phyloP scores from a whole-genome alignment of 2,329 filamentous ascomycete genomes.

The Sarocladium strictum region DNA sequence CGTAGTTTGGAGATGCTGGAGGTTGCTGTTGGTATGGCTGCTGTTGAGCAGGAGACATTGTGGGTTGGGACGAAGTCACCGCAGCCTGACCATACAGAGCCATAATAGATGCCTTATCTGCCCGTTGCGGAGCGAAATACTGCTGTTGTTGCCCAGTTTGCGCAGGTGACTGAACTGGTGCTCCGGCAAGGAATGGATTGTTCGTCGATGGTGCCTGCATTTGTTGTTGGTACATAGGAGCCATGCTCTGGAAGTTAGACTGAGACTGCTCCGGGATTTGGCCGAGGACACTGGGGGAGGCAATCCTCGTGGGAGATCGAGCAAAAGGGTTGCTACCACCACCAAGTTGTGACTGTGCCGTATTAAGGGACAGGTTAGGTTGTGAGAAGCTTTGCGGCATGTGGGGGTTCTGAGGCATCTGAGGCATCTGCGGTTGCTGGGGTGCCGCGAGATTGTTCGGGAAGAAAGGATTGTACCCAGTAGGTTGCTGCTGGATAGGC shows the following conservation, averaged over 20 bases:
- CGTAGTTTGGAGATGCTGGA: constrained; percentile 1
- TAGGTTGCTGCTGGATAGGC: constrained; percentile 29
- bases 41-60: constrained; percentile 23
- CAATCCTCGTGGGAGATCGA: constrained; percentile 43
- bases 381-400: constrained; percentile 24
- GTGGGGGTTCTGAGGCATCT: constrained; percentile 14
- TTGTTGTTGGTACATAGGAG: constrained; percentile 9
- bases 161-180: constrained; percentile 19
- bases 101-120: constrained; percentile 70
- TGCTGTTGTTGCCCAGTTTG: constrained; percentile 20
- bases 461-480: constrained; percentile 49
- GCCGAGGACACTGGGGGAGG: constrained; percentile 38
- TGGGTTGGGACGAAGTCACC: constrained; percentile 39
- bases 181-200: constrained; percentile 32
- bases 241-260: constrained; percentile 31
- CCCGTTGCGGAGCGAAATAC: constrained; percentile 31
- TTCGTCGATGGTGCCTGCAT: constrained; percentile 9
- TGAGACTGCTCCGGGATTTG: constrained; percentile 50
- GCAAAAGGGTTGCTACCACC: constrained; percentile 42
- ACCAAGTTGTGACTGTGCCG: constrained; percentile 24
- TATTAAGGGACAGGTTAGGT: constrained; percentile 35
- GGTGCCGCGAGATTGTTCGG: constrained; percentile 17
- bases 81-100: constrained; percentile 65
- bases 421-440: constrained; percentile 10
- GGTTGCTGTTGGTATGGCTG: constrained; percentile 19